These are phyloP conservation scores for Scutellaria barbata DNA, from an alignment of 257 asterid species.

Conservation along the genomic window DNA sequence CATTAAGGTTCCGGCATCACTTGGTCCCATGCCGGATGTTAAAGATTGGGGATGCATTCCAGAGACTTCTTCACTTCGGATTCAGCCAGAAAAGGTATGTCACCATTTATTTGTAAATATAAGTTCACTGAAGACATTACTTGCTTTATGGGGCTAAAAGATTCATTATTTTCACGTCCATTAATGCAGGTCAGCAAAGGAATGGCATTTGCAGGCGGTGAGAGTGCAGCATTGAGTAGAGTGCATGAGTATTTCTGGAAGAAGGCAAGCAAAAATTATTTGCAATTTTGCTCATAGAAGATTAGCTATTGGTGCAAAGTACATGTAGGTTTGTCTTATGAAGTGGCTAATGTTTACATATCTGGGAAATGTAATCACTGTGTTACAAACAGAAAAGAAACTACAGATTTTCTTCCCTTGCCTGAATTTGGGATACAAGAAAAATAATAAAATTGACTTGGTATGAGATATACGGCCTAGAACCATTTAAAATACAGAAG, in stretches of 20 bases:
- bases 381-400: not conserved
- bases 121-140: constrained; percentile 3
- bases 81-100: constrained; percentile 65
- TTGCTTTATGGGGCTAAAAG: constrained; percentile 25
- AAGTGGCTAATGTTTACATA: not conserved
- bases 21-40: constrained; percentile 77
- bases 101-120: constrained; percentile 18
- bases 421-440: not conserved
- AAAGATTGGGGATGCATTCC: constrained; percentile 88
- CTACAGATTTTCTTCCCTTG: not conserved
- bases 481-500: not conserved
- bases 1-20: constrained; percentile 64
- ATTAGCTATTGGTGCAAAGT: not conserved
- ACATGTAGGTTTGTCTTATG: not conserved
- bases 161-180: constrained; percentile 5
- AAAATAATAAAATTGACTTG: not conserved
- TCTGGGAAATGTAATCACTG: not conserved
- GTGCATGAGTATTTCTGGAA: constrained; percentile 92
- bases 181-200: constrained; percentile 72
- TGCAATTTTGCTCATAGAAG: not conserved
- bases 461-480: not conserved
- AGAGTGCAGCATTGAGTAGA: constrained; percentile 84
- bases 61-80: constrained; percentile 64
- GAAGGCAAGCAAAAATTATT: constrained; percentile 52
- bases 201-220: constrained; percentile 87